A percentile compares a stretch with the other conserved stretches of the same genome.
phyloP scores from a whole-genome alignment of 257 asterid species.

The Solanum verrucosum region DNA sequence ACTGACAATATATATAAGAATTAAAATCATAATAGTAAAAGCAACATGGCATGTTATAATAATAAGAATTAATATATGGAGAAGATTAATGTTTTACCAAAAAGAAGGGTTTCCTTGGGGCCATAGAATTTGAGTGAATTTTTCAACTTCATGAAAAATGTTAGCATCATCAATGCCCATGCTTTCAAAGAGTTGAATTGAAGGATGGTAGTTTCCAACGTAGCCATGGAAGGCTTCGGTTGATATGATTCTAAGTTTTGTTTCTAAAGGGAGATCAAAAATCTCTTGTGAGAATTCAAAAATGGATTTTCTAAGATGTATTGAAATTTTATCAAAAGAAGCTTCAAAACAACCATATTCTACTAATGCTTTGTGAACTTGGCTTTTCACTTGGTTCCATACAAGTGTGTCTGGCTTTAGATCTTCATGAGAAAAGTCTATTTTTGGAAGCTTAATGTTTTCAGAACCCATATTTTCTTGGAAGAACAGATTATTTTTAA shows the following conservation, averaged over 20 bases:
- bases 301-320: conserved; percentile 14
- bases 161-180: conserved; percentile 37
- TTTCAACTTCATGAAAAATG: conserved; percentile 1
- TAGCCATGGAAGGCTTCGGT: conserved; percentile 43
- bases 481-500: no score
- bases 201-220: conserved; percentile 34
- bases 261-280: conserved; percentile 46
- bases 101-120: conserved; percentile 42
- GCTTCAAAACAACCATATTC: conserved; percentile 65
- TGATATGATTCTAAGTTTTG: conserved; percentile 27
- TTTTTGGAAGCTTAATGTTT: conserved; percentile 29
- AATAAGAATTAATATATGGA: no score
- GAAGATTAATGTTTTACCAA: conserved; percentile 15
- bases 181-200: conserved; percentile 52
- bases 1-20: conserved; percentile 10
- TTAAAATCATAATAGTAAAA: no score
- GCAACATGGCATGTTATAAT: no score
- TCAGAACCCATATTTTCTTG: conserved; percentile 22
- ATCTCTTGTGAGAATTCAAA: conserved; percentile 23
- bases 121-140: conserved; percentile 42
- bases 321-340: conserved; percentile 17
- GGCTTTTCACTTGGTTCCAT: conserved; percentile 26
- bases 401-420: conserved; percentile 14
- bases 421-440: conserved; percentile 29
- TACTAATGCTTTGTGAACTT: conserved; percentile 34